These are phyloP conservation scores for Cutaneotrichosporon curvatum DNA, from an alignment of 1,284 basidiomycete species.

Conservation along the genomic window DNA sequence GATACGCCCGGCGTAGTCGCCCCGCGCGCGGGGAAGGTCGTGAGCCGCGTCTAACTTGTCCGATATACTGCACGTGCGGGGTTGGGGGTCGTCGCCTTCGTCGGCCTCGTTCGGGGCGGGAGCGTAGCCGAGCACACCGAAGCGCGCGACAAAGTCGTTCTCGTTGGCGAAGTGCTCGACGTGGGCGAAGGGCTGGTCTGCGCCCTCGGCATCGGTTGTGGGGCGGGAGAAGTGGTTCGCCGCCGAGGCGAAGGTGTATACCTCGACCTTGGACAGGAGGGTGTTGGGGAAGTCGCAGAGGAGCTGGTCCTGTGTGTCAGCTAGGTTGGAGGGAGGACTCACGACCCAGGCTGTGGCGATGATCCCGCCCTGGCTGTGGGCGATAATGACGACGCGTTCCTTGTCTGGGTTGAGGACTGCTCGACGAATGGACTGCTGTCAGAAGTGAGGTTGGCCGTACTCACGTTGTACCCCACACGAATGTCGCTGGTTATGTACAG, in stretches of 20 bases:
- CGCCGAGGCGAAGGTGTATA: slow-evolving; percentile 37
- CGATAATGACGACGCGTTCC: slow-evolving; percentile 31
- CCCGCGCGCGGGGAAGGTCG: slow-evolving; percentile 13
- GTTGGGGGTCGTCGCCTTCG: background rate
- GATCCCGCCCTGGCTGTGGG: slow-evolving; percentile 37
- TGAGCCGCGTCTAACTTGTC: background rate
- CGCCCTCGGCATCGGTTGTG: background rate
- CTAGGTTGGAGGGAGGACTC: too few relatives aligned
- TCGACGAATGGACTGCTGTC: slow-evolving; percentile 3
- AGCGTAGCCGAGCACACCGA: slow-evolving; percentile 19
- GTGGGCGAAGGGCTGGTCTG: slow-evolving; percentile 13
- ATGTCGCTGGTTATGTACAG: slow-evolving; percentile 24
- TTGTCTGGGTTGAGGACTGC: slow-evolving; percentile 17
- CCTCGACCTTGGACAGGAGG: slow-evolving; percentile 31
- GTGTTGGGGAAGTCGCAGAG: slow-evolving; percentile 14
- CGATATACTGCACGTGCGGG: background rate
- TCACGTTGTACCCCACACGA: slow-evolving; percentile 19
- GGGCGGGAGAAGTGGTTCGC: slow-evolving; percentile 35
- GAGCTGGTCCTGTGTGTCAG: slow-evolving; percentile 1
- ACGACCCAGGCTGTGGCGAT: slow-evolving; percentile 24
- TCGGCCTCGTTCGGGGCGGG: background rate
- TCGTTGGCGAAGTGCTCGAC: slow-evolving; percentile 38
- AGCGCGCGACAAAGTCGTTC: slow-evolving; percentile 27
- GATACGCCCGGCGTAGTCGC: slow-evolving; percentile 28
- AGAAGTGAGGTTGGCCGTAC: background rate